These are phyloP conservation scores for Capsicum pubescens DNA, from an alignment of 257 asterid genomes.

Conservation along the genomic window DNA sequence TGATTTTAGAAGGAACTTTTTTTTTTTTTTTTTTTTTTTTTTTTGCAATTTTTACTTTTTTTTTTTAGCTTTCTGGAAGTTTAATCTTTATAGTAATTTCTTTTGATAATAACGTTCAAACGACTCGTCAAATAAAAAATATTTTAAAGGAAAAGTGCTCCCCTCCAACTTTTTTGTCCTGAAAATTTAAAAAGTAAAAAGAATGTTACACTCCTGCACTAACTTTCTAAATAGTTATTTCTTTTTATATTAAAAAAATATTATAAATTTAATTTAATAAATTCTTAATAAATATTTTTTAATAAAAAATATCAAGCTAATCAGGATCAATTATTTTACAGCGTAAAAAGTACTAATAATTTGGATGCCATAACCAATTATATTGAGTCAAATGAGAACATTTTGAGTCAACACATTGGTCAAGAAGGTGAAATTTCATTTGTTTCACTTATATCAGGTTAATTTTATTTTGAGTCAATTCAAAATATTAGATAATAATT, in stretches of 20 bases:
- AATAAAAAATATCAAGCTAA: too few relatives aligned
- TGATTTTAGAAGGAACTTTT: constrained; percentile 28
- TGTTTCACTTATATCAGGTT: background rate
- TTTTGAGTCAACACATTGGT: background rate
- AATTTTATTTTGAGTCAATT: background rate
- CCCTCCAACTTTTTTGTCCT: background rate
- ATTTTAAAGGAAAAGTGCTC: background rate
- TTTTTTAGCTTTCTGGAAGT: too few relatives aligned
- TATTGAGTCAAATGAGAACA: background rate
- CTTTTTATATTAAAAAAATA: too few relatives aligned
- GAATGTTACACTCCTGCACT: too few relatives aligned
- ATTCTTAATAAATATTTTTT: too few relatives aligned
- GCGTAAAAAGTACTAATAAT: too few relatives aligned
- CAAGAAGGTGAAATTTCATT: background rate
- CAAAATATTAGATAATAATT: background rate
- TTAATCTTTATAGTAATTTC: background rate
- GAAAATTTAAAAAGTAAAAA: background rate
- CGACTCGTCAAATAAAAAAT: background rate
- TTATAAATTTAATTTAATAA: too few relatives aligned
- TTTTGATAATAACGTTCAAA: constrained; percentile 18
- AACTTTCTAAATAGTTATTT: too few relatives aligned
- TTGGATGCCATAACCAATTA: too few relatives aligned
- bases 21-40: background rate
- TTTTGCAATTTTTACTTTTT: too few relatives aligned
- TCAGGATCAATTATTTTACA: too few relatives aligned